Percentiles rank a stretch among this genome's conserved stretches.
These are phyloP conservation scores for Seiridium unicorne DNA, from an alignment of 2,329 filamentous ascomycete genomes.

Conservation along the genomic window DNA sequence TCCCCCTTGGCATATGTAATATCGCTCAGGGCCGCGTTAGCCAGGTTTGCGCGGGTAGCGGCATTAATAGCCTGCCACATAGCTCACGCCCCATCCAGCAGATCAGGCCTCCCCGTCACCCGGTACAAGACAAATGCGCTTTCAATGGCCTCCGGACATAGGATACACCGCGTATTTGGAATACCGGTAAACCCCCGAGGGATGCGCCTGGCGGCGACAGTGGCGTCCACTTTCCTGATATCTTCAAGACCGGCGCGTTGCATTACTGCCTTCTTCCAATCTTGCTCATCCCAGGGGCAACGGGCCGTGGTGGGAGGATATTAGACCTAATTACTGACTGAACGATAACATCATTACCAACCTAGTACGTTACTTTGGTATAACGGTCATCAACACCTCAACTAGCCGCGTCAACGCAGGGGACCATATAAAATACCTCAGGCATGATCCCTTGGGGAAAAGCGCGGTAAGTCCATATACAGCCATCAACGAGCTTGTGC, in stretches of 20 bases:
- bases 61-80: slow-evolving; percentile 49
- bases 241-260: slow-evolving; percentile 43
- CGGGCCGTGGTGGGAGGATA: slow-evolving; percentile 19
- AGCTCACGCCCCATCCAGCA: slow-evolving; percentile 50
- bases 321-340: too few species aligned
- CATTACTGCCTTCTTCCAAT: slow-evolving; percentile 18
- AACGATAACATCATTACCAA: too few species aligned
- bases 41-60: slow-evolving; percentile 42
- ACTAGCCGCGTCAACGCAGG: slow-evolving; percentile 29
- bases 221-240: slow-evolving; percentile 48
- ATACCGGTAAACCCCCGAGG: slow-evolving; percentile 14
- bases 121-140: slow-evolving; percentile 54
- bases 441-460: slow-evolving; percentile 59
- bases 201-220: too few species aligned
- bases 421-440: slow-evolving; percentile 48
- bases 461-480: slow-evolving; percentile 55
- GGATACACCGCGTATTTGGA: slow-evolving; percentile 46
- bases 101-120: slow-evolving; percentile 44
- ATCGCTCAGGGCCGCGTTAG: slow-evolving; percentile 46
- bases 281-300: slow-evolving; percentile 40
- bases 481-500: slow-evolving; percentile 51
- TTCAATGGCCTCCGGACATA: slow-evolving; percentile 52
- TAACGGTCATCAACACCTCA: too few species aligned
- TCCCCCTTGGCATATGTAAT: slow-evolving; percentile 47
- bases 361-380: too few species aligned